Percentiles rank a stretch among this genome's conserved stretches.
phyloP scores from a whole-genome alignment of 768 basidiomycete species.

The Phylloporus rhodoxanthus region DNA sequence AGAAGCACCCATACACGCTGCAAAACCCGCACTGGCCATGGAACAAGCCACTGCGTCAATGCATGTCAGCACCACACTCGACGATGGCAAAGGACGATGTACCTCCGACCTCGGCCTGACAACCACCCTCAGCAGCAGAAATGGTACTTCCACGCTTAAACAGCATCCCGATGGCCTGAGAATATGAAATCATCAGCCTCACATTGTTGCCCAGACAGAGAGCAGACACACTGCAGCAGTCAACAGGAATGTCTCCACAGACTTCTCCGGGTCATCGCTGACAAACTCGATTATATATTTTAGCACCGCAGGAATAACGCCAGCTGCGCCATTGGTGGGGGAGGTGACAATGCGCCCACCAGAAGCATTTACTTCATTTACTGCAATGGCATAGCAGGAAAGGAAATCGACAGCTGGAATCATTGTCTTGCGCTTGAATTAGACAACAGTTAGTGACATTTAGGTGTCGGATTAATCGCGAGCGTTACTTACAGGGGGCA shows the following conservation, averaged over 20 bases:
- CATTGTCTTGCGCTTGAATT: slow-evolving; percentile 64
- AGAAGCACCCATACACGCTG: slow-evolving; percentile 89
- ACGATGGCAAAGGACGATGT: slow-evolving; percentile 10
- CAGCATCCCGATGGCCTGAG: slow-evolving; percentile 84
- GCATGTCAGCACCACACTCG: background rate
- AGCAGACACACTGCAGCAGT: slow-evolving; percentile 66
- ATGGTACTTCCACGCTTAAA: slow-evolving; percentile 98
- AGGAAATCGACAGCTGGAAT: slow-evolving; percentile 94
- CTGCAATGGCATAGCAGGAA: slow-evolving; percentile 90
- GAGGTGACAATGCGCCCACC: slow-evolving; percentile 94
- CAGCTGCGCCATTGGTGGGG: slow-evolving; percentile 90
- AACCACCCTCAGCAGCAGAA: slow-evolving; percentile 91
- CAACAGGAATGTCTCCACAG: slow-evolving; percentile 81
- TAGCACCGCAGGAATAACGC: slow-evolving; percentile 87
- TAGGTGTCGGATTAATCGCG: background rate
- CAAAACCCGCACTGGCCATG: slow-evolving; percentile 92
- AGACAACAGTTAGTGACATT: slow-evolving; percentile 1
- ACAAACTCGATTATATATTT: slow-evolving; percentile 92
- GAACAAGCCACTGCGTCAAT: slow-evolving; percentile 71
- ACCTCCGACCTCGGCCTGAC: slow-evolving; percentile 95
- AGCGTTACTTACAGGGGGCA: slow-evolving; percentile 63
- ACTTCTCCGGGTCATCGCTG: slow-evolving; percentile 85
- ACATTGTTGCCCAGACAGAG: background rate
- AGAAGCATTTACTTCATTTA: slow-evolving; percentile 90
- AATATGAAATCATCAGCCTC: slow-evolving; percentile 7